phyloP scores from a whole-genome alignment of 352 stramenopile genomes.

The Pythium angustatum region DNA sequence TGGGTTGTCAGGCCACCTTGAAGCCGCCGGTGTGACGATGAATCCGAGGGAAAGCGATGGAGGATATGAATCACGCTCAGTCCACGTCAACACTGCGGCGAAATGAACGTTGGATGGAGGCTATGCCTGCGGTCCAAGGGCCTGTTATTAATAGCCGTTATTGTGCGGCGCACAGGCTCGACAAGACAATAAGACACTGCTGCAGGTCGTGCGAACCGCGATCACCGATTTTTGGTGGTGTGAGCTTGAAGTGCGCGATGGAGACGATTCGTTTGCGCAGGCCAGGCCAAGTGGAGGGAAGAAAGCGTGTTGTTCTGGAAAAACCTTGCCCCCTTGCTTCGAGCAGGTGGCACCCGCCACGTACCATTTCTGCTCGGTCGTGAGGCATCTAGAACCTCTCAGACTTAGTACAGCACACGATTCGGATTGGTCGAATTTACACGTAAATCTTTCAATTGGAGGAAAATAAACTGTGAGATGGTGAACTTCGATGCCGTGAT shows the following conservation, averaged over 20 bases:
- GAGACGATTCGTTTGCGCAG: background rate
- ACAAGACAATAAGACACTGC: no score
- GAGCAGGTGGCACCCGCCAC: background rate
- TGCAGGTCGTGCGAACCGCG: no score
- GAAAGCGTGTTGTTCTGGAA: slow-evolving; percentile 1
- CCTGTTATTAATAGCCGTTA: no score
- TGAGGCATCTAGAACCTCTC: background rate
- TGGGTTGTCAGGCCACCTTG: slow-evolving; percentile 11
- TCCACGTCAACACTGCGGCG: background rate
- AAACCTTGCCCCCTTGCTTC: no score
- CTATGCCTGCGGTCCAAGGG: no score
- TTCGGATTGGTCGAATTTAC: slow-evolving; percentile 2
- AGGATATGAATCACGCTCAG: background rate
- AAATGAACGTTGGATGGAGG: no score
- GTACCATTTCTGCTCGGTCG: slow-evolving; percentile 7
- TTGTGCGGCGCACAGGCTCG: no score
- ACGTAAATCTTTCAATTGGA: background rate
- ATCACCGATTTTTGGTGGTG: background rate
- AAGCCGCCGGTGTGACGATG: slow-evolving; percentile 1
- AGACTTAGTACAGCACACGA: background rate
- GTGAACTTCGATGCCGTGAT: background rate
- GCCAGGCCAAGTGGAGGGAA: no score
- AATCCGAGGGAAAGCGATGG: background rate
- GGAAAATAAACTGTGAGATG: background rate
- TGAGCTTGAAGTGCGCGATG: background rate